Base-by-base conservation (phyloP, 2,329 filamentous ascomycete species). In the Arthrobotrys conoides region DNA sequence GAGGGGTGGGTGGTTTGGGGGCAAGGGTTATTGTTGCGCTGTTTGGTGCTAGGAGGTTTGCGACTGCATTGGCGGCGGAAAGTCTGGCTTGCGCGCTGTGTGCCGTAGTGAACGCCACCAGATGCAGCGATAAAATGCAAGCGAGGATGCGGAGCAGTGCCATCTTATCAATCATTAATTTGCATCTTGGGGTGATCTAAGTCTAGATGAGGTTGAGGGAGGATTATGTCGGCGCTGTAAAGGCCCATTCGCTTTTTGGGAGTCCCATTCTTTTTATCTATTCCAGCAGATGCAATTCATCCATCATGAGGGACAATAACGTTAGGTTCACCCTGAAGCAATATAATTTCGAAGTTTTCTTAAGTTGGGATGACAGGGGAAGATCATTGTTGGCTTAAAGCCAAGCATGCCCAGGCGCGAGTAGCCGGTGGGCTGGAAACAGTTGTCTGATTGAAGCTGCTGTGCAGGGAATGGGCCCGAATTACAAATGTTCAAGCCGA, bases 1-100 rank as follows among this genome's bases (percentile, higher is more conserved):
- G 70, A 49, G 20, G 30, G 70, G 61, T 36, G 70, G 33, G 69
- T 20, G 57, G 66, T 59, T 33, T 49, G 22, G 69, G 57, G 14
- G 27, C 46, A 22, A 57, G 51, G 27, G 48, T 49, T 36, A 46
- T 41, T 46, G 22, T 61, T 46, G 49, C 33, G 12, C 14, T 57
- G 16, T 44, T 44, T 14, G 64, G 64, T 12, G 55, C 46, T 27
- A 64, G 55, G 55, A 71, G 36, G 44, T 55, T 71, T 24, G 38
- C 36, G 41, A 71, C 36, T 38, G 55, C 61, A 30, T 22, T 49
- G 18, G 33, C 57, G 30, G 57, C 57, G 41, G 20, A 27, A 14
- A 64, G 55, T 46, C 55, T 38, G n/a, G 24, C 55, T 36, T 48
- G 55, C 20, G 33, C 33, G 46, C 48, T 22, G 20, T 51, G 16